These are phyloP conservation scores for Pichia sp. DNA, from an alignment of 1,139 yeast species.

Conservation along the genomic window DNA sequence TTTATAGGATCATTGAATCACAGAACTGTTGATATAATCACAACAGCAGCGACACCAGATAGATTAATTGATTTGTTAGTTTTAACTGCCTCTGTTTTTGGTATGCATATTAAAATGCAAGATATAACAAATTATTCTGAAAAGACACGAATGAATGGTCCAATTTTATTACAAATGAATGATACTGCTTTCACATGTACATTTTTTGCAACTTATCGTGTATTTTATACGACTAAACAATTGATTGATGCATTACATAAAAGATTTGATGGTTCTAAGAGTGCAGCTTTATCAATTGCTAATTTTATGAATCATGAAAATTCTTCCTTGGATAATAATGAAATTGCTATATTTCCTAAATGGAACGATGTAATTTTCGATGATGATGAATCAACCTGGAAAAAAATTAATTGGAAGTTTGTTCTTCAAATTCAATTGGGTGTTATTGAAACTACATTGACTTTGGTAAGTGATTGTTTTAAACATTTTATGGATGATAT, in stretches of 20 bases:
- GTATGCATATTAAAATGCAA: constrained; percentile 37
- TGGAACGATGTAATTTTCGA: constrained; percentile 38
- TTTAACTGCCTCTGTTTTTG: constrained; percentile 54
- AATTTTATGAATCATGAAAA: constrained; percentile 16
- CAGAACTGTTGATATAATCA: constrained; percentile 15
- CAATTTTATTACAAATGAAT: constrained; percentile 41
- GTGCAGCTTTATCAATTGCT: constrained; percentile 49
- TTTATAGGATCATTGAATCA: constrained; percentile 19
- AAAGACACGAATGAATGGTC: constrained; percentile 10
- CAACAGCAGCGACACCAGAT: constrained; percentile 55
- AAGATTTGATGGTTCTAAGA: constrained; percentile 52
- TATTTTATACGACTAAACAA: constrained; percentile 50
- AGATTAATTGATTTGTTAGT: constrained; percentile 57
- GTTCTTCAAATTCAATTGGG: constrained; percentile 74
- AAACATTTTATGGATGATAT: constrained; percentile 69
- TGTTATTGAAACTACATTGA: constrained; percentile 67
- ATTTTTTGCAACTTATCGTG: constrained; percentile 58
- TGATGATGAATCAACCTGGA: constrained; percentile 19
- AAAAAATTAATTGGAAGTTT: constrained; percentile 45
- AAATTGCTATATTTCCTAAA: constrained; percentile 36
- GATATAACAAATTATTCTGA: constrained; percentile 35
- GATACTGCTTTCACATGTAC: constrained; percentile 54
- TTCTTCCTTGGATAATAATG: neutral
- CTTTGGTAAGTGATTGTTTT: constrained; percentile 68
- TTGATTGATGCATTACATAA: constrained; percentile 44